phyloP scores from a whole-genome alignment of 192 early-diverging fungal species.

The Pecoramyces ruminantium region DNA sequence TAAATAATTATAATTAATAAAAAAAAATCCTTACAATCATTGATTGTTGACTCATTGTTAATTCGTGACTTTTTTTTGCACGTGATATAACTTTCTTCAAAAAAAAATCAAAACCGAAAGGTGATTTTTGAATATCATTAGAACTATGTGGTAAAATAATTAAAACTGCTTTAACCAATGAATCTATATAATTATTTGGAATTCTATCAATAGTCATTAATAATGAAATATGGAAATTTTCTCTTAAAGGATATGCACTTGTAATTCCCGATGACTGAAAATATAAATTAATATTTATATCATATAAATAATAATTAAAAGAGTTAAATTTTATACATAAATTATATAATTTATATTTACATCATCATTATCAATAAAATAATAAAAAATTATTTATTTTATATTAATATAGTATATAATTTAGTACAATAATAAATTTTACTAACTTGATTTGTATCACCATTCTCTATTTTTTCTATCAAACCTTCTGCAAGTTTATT shows the following conservation, averaged over 20 bases:
- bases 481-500: constrained; percentile 12
- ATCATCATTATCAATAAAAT: too few species aligned
- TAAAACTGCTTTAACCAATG: constrained; percentile 16
- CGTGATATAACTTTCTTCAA: constrained; percentile 10
- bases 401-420: too few species aligned
- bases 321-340: too few species aligned
- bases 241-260: constrained; percentile 9
- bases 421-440: too few species aligned
- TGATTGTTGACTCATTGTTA: too few species aligned
- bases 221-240: constrained; percentile 15
- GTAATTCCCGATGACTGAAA: not conserved
- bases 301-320: not conserved
- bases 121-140: constrained; percentile 19
- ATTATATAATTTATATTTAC: too few species aligned
- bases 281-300: not conserved
- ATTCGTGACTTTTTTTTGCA: constrained; percentile 7
- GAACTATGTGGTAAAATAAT: constrained; percentile 23
- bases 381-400: too few species aligned
- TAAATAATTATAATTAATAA: not conserved
- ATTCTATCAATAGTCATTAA: constrained; percentile 13
- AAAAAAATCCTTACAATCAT: constrained; percentile 3
- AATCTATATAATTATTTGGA: constrained; percentile 22
- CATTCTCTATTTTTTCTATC: not conserved
- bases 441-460: constrained; percentile 2
- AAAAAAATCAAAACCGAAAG: constrained; percentile 27